Evolutionary conservation across 2,329 filamentous ascomycete species (phyloP).

Genomic region (Neocucurbitaria cava): DNA sequence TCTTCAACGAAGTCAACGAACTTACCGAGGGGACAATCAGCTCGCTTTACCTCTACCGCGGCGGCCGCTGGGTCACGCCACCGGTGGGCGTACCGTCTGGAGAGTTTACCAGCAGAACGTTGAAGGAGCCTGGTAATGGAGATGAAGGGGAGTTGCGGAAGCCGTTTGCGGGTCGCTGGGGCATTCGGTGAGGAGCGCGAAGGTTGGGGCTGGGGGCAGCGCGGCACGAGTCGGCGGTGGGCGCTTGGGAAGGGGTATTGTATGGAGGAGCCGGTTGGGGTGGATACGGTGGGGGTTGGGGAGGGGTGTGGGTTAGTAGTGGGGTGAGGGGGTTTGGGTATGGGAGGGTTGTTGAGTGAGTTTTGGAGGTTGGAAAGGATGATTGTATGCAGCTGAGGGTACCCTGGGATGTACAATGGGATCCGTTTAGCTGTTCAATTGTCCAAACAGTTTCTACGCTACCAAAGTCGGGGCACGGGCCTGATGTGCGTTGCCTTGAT

Average conservation of each 20-base stretch:
- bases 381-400: no score
- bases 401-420: no score
- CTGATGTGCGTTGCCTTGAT: no score
- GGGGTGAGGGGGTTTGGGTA: slow-evolving; percentile 77
- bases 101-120: slow-evolving; percentile 26
- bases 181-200: slow-evolving; percentile 47
- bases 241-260: slow-evolving; percentile 74
- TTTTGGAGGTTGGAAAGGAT: neutral
- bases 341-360: slow-evolving; percentile 40
- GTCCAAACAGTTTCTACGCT: no score
- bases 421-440: no score
- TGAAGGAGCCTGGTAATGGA: slow-evolving; percentile 19
- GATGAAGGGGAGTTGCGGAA: slow-evolving; percentile 46
- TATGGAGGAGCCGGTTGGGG: slow-evolving; percentile 68
- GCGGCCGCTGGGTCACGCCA: slow-evolving; percentile 80
- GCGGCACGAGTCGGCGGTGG: slow-evolving; percentile 83
- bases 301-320: slow-evolving; percentile 88
- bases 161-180: slow-evolving; percentile 49
- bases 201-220: slow-evolving; percentile 78
- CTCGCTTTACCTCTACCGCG: slow-evolving; percentile 80
- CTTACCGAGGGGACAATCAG: slow-evolving; percentile 88
- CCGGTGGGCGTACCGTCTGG: slow-evolving; percentile 51
- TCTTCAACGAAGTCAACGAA: slow-evolving; percentile 69
- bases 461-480: no score
- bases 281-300: slow-evolving; percentile 70